Evolutionary conservation across 208 protist genomes (phyloP).

Genomic region (Leishmania turanica): DNA sequence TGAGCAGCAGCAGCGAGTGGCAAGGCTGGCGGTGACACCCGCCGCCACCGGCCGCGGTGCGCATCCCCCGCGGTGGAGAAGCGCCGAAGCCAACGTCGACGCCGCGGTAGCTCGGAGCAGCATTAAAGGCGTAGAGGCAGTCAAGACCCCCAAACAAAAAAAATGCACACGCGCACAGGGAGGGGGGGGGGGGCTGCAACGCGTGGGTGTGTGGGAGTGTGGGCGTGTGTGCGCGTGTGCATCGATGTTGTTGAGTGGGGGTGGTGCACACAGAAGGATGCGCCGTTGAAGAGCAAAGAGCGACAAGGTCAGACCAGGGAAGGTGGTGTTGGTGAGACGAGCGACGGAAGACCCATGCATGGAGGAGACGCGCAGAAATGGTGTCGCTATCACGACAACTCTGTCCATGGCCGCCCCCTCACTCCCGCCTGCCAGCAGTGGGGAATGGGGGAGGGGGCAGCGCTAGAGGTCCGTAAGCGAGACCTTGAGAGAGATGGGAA

Average conservation of each 20-base stretch:
- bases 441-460: background rate
- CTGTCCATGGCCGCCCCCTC: background rate
- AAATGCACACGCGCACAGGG: too few species aligned
- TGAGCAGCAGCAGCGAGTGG: constrained; percentile 1
- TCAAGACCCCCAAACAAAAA: background rate
- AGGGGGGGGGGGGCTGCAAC: too few species aligned
- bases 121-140: background rate
- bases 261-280: background rate
- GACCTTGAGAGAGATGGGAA: background rate
- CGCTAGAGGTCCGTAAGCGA: background rate
- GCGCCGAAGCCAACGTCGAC: background rate
- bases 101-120: background rate
- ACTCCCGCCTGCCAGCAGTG: background rate
- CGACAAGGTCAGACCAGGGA: background rate
- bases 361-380: background rate
- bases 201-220: background rate
- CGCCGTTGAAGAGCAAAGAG: background rate
- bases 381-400: background rate
- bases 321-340: background rate
- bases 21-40: background rate
- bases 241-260: background rate
- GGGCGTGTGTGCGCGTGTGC: background rate
- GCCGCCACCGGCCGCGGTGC: background rate
- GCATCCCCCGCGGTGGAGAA: background rate
- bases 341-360: background rate